Percentiles rank a stretch among this genome's conserved stretches.
phyloP scores from a whole-genome alignment of 148 eudicot species.

The Cornus kousa region DNA sequence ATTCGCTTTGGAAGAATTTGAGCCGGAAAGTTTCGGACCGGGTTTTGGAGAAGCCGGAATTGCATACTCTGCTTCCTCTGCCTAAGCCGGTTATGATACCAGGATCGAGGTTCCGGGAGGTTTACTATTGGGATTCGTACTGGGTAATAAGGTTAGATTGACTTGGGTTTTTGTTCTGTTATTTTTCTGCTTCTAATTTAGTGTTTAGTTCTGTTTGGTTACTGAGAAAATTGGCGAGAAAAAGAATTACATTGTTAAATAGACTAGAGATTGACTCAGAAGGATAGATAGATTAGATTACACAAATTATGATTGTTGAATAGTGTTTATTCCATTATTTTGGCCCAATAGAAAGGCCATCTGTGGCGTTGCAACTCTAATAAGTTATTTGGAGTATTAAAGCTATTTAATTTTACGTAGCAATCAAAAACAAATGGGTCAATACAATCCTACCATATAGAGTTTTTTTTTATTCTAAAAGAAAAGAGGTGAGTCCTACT shows the following conservation, averaged over 20 bases:
- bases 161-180: not conserved
- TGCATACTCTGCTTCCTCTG: conserved; percentile 66
- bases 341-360: too few species aligned
- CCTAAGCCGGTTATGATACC: conserved; percentile 65
- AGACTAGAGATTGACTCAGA: not conserved
- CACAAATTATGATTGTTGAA: too few species aligned
- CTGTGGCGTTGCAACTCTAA: too few species aligned
- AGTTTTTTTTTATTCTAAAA: too few species aligned
- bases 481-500: too few species aligned
- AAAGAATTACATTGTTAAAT: not conserved
- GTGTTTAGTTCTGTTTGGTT: not conserved
- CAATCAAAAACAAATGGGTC: too few species aligned
- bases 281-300: not conserved
- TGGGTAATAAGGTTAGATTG: conserved; percentile 77
- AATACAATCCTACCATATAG: too few species aligned
- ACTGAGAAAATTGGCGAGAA: not conserved
- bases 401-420: too few species aligned
- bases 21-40: conserved; percentile 56
- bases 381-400: too few species aligned
- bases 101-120: conserved; percentile 85
- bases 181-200: not conserved
- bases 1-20: conserved; percentile 77
- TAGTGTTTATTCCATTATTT: too few species aligned
- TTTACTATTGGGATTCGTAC: conserved; percentile 93
- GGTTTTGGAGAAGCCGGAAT: conserved; percentile 50